Percentiles rank a stretch among this genome's conserved stretches.
These are phyloP conservation scores for Diplodia scrobiculata DNA, from an alignment of 2,329 filamentous ascomycete genomes.

Conservation along the genomic window DNA sequence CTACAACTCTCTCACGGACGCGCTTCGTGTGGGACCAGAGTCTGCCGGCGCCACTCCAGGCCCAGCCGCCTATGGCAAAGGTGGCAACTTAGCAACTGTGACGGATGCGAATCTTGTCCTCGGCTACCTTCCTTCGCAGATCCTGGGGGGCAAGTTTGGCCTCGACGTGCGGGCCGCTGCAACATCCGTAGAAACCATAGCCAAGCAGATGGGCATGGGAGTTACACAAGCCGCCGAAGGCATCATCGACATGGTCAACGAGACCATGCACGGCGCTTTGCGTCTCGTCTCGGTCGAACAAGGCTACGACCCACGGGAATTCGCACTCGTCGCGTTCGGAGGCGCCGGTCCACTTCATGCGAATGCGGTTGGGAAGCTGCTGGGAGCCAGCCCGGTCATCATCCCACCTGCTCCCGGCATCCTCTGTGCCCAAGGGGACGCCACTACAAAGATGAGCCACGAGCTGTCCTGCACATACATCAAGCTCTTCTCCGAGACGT, in stretches of 20 bases:
- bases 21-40: conserved; percentile 55
- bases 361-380: conserved; percentile 54
- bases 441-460: conserved; percentile 54
- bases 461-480: conserved; percentile 53
- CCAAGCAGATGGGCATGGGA: conserved; percentile 51
- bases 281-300: conserved; percentile 56
- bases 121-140: conserved; percentile 52
- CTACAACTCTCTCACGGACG: conserved; percentile 53
- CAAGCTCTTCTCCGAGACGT: conserved; percentile 45
- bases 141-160: conserved; percentile 52
- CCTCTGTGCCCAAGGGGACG: conserved; percentile 55
- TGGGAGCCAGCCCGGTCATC: conserved; percentile 58
- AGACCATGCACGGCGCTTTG: conserved; percentile 56
- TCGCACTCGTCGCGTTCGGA: conserved; percentile 56
- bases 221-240: conserved; percentile 51
- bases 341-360: conserved; percentile 57
- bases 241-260: conserved; percentile 55
- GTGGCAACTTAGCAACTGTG: conserved; percentile 51
- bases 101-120: conserved; percentile 55
- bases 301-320: conserved; percentile 55
- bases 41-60: conserved; percentile 54
- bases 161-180: conserved; percentile 51
- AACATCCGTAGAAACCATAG: conserved; percentile 48
- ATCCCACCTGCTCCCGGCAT: conserved; percentile 55
- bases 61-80: conserved; percentile 55